phyloP scores from a whole-genome alignment of 148 eudicot genomes.

The Linanthus parryae region DNA sequence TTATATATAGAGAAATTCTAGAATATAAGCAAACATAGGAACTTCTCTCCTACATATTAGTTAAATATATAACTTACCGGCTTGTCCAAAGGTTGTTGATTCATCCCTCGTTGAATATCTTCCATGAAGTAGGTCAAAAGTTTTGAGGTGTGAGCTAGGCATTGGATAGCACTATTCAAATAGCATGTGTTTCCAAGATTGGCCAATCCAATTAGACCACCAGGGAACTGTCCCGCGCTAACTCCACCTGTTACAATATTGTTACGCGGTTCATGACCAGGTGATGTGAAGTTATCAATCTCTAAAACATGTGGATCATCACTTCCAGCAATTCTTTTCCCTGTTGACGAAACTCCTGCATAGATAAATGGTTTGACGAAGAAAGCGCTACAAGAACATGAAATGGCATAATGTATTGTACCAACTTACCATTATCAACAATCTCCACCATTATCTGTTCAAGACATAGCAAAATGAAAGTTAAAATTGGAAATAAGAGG shows the following conservation, averaged over 20 bases:
- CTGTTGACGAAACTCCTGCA: conserved; percentile 73
- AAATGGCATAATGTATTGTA: too few species aligned
- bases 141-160: conserved; percentile 95
- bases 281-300: conserved; percentile 35
- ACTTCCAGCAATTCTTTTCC: conserved; percentile 69
- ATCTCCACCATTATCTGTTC: conserved; percentile 98
- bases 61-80: conserved; percentile 52
- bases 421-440: conserved; percentile 21
- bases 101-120: conserved; percentile 85
- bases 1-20: too few species aligned
- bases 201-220: conserved; percentile 80
- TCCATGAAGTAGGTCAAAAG: conserved; percentile 76
- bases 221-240: conserved; percentile 77
- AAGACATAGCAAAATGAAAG: too few species aligned
- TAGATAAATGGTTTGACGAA: conserved; percentile 53
- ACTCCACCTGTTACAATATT: conserved; percentile 58
- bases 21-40: too few species aligned
- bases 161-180: conserved; percentile 98
- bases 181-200: conserved; percentile 98
- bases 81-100: conserved; percentile 89
- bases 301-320: conserved; percentile 43
- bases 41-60: conserved; percentile 1
- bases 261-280: conserved; percentile 41
- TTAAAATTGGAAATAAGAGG: too few species aligned
- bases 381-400: conserved; percentile 58